Percentiles rank a stretch among this genome's conserved stretches.
Conservation (phyloP, 2,329 filamentous ascomycete species). For the Fonsecaea multimorphosa region DNA sequence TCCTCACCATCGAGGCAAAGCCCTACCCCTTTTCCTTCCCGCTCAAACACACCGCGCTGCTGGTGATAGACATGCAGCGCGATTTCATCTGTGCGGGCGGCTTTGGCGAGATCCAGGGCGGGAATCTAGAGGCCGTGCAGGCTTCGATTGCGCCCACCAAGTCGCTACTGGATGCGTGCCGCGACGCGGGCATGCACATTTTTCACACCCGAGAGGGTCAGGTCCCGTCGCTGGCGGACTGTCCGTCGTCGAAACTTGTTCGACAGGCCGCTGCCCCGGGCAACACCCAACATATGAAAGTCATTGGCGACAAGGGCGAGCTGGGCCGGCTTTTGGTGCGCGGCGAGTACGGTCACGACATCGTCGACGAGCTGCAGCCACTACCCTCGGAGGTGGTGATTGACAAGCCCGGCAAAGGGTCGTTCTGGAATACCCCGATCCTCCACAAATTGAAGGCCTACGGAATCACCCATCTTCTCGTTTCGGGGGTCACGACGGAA, state of each 20-base stretch:
- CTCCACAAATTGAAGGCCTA: slow-evolving; percentile 60
- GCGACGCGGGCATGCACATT: slow-evolving; percentile 52
- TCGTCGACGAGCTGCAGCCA: slow-evolving; percentile 61
- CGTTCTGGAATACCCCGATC: slow-evolving; percentile 64
- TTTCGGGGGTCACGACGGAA: slow-evolving; percentile 65
- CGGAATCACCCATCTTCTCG: slow-evolving; percentile 64
- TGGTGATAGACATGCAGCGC: slow-evolving; percentile 61
- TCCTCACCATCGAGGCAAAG: slow-evolving; percentile 80
- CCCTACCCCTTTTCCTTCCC: slow-evolving; percentile 59
- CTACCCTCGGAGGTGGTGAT: slow-evolving; percentile 60
- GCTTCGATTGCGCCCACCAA: slow-evolving; percentile 50
- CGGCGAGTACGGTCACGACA: slow-evolving; percentile 62
- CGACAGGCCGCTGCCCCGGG: slow-evolving; percentile 58
- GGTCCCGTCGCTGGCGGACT: slow-evolving; percentile 59
- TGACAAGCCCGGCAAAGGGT: slow-evolving; percentile 65
- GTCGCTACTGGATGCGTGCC: slow-evolving; percentile 52
- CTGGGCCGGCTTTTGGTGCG: slow-evolving; percentile 61
- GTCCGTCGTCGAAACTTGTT: slow-evolving; percentile 58
- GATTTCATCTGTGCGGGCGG: slow-evolving; percentile 59
- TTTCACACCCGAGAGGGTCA: slow-evolving; percentile 60
- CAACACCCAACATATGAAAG: slow-evolving; percentile 51
- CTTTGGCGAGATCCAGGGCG: slow-evolving; percentile 60
- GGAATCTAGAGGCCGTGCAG: slow-evolving; percentile 49
- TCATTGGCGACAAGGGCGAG: slow-evolving; percentile 60
- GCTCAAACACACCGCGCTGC: slow-evolving; percentile 54